phyloP scores from a whole-genome alignment of 73 alveolate genomes.

The Stentor coeruleus region DNA sequence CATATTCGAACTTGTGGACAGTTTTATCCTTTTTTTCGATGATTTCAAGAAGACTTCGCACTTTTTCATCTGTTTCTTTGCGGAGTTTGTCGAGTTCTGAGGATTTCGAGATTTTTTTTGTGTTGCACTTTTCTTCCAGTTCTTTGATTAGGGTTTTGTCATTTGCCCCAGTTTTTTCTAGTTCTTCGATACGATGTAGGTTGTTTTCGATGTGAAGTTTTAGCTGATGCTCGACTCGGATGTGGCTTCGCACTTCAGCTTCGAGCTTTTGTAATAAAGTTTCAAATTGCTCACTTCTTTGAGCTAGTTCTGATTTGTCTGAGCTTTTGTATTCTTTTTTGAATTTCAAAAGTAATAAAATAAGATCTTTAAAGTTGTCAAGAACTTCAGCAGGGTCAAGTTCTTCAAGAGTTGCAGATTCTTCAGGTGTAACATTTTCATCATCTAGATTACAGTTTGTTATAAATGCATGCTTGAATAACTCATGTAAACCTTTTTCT shows the following conservation, averaged over 20 bases:
- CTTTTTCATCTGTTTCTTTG: not conserved
- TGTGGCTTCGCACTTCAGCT: slow-evolving; percentile 40
- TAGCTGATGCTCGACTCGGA: slow-evolving; percentile 39
- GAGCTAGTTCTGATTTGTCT: not conserved
- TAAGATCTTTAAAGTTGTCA: slow-evolving; percentile 16
- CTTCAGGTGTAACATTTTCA: slow-evolving; percentile 9
- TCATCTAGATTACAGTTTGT: not conserved
- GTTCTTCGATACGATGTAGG: slow-evolving; percentile 34
- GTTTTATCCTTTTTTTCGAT: not conserved
- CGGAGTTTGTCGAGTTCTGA: not conserved
- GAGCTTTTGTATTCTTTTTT: not conserved
- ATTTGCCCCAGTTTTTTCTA: slow-evolving; percentile 31
- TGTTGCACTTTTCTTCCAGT: not conserved
- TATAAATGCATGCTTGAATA: not conserved
- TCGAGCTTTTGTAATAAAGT: slow-evolving; percentile 35
- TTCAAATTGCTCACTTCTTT: slow-evolving; percentile 16
- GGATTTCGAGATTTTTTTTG: not conserved
- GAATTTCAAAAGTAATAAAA: not conserved
- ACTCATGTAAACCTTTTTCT: not conserved
- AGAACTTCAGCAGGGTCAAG: slow-evolving; percentile 18
- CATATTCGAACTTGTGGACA: not conserved
- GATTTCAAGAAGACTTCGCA: not conserved
- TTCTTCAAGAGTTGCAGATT: not conserved
- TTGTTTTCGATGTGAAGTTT: slow-evolving; percentile 35
- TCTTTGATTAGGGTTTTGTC: not conserved